phyloP scores from a whole-genome alignment of 768 basidiomycete species.

The Mycena polygramma region DNA sequence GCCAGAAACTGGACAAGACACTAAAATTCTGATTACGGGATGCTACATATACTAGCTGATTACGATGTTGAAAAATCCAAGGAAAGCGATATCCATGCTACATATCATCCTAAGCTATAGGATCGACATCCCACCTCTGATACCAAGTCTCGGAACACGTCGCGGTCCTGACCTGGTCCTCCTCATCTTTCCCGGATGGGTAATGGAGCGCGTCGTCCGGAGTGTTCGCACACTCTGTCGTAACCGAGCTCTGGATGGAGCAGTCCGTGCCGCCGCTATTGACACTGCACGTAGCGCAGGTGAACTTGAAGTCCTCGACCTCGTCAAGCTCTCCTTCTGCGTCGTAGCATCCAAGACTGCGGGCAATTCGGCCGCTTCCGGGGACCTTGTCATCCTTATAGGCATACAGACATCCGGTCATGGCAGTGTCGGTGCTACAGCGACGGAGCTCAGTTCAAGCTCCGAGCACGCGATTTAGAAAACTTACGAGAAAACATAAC shows the following conservation, averaged over 20 bases:
- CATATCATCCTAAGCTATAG: background rate
- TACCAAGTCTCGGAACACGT: background rate
- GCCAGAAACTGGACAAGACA: too few relatives aligned
- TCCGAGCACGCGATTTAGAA: background rate
- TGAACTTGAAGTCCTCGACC: slow-evolving; percentile 1
- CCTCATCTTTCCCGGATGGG: slow-evolving; percentile 4
- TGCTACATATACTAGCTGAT: too few relatives aligned
- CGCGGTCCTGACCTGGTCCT: background rate
- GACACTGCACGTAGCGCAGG: background rate
- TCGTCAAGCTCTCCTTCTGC: background rate
- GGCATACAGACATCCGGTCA: slow-evolving; percentile 3
- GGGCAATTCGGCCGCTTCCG: background rate
- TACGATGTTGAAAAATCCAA: too few relatives aligned
- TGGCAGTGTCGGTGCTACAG: background rate
- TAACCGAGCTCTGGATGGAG: slow-evolving; percentile 5
- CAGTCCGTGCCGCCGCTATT: slow-evolving; percentile 1
- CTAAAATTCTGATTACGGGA: too few relatives aligned
- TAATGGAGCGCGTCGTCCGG: background rate
- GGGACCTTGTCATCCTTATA: background rate
- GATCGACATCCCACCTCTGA: slow-evolving; percentile 1
- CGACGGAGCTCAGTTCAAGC: background rate
- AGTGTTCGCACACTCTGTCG: slow-evolving; percentile 8
- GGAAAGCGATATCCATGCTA: too few relatives aligned
- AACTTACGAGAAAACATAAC: slow-evolving; percentile 3
- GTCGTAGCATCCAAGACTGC: background rate